Base-by-base conservation (phyloP, 2,329 filamentous ascomycete species). In the Diaporthe amygdali region DNA sequence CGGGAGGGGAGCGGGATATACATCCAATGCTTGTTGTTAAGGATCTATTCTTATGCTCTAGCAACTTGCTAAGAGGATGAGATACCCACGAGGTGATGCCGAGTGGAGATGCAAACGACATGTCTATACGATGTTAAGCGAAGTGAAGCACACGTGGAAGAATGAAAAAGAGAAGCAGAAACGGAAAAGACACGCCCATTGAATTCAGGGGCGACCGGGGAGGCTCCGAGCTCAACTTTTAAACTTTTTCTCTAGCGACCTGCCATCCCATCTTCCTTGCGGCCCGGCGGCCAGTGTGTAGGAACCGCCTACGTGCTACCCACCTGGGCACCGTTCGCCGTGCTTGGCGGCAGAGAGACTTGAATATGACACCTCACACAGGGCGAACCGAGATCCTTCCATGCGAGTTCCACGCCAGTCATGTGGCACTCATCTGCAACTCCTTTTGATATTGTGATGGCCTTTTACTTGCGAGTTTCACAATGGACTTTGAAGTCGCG, bases 281-380 rank as follows among this genome's bases (percentile, higher is more conserved):
- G 41, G 56, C 56, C 56, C 56, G 56, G 41, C 59, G 59, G 44
- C 30, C 59, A 49, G 7, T 12, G 41, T 34, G 41, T 49, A 25
- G 15, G 30, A 64, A 34, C 37, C 44, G 27, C 12, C 12, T 22
- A 37, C 30, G 59, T 64, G 44, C 59, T 12, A 49, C 59, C 59
- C 30, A 37, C 41, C 59, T 49, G 30, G 41, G 41, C 56, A 63
- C 20, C 56, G 41, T 22, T 25, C 56, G 41, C 59, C 39, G 59
- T 34, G 12, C 56, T 63, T 44, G 56, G 56, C 56, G 27, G 56
- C 54, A n/a, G 55, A 46, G 37, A 1, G 44, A 6, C 32, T 17
- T 25, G 15, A n/a, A 63, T 63, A 41, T 63, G 56, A 63, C 56
- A 63, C 56, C 56, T 63, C 56, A 63, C 12, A 47, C 56, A 63